phyloP scores from a whole-genome alignment of 148 eudicot species.

The Silene uniflora region DNA sequence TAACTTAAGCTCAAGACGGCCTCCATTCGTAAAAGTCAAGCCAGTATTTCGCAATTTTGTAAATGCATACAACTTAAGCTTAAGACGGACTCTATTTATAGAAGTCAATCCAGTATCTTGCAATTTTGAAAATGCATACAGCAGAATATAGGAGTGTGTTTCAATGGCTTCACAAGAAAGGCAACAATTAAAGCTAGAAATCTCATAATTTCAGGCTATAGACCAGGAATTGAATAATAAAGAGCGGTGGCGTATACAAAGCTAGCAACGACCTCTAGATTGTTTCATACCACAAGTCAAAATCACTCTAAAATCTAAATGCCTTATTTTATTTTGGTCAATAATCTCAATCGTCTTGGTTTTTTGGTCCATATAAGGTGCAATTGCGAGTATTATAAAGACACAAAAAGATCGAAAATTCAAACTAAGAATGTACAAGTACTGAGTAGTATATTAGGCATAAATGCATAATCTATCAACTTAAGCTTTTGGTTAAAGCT shows the following conservation, averaged over 20 bases:
- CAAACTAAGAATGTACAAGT: no score
- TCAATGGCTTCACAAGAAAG: constrained; percentile 28
- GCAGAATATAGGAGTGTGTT: background rate
- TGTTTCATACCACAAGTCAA: background rate
- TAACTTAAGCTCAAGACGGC: no score
- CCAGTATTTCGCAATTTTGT: background rate
- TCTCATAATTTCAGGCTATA: constrained; percentile 22
- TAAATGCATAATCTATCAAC: no score
- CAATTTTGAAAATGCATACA: no score
- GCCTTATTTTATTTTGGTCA: background rate
- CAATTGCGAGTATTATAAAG: no score
- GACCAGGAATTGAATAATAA: constrained; percentile 12
- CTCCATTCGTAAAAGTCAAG: no score
- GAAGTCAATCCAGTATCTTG: no score
- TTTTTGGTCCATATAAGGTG: background rate
- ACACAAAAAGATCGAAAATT: no score
- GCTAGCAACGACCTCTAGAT: background rate
- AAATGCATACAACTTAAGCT: background rate
- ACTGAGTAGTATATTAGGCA: no score
- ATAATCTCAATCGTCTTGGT: background rate
- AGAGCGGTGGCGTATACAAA: constrained; percentile 8
- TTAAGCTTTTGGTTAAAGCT: no score
- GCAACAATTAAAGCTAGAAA: constrained; percentile 18
- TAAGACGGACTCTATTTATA: no score
- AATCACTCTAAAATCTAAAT: background rate